Evolutionary conservation across 139 green algal species (phyloP), one percentile per base, ranked within the genome.

Genomic region (Prasinococcaceae sp.): DNA sequence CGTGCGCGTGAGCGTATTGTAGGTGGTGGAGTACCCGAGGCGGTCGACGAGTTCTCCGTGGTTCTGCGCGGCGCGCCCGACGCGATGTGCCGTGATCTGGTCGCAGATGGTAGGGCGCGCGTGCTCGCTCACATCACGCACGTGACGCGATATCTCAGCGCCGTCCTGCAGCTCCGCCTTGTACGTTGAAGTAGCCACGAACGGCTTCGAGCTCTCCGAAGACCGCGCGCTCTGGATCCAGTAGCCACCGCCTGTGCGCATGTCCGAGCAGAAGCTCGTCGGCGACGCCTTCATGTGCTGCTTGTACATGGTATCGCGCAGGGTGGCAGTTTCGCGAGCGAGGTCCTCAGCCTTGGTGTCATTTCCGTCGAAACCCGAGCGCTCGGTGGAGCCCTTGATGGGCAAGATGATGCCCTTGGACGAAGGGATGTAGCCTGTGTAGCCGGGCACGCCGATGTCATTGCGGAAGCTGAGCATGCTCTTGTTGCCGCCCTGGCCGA

Each of bases 401-500:
- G 63, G 68, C 1, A 80, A 27, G 6, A 40, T 12, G 0, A 77
- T 22, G 10, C 39, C 35, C 6, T 37, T 25, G 10, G n/a, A 38
- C 1, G 42, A 25, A 2, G 64, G 54, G 16, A 69, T 80, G 46
- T 56, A 74, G 3, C 68, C 73, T n/a, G 73, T 80, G 58, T 76
- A 80, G 12, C 73, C 73, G 28, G 73, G 73, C 1, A 80, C 56
- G 14, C 73, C 73, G n/a, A 74, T 58, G 12, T 70, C 54, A 17
- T 24, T 47, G 1, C 68, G 52, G 33, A 68, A 80, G 0, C 33
- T 53, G 0, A 80, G 43, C 12, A 75, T 28, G 35, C 55, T 68
- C 47, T 80, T 80, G 47, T 77, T 77, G n/a, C 68, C 68, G 29
- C 61, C 68, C 40, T 47, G 40, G 19, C 10, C 16, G 40, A 25